These are phyloP conservation scores for Fomes fomentarius DNA, from an alignment of 1,284 basidiomycete species.

Conservation along the genomic window DNA sequence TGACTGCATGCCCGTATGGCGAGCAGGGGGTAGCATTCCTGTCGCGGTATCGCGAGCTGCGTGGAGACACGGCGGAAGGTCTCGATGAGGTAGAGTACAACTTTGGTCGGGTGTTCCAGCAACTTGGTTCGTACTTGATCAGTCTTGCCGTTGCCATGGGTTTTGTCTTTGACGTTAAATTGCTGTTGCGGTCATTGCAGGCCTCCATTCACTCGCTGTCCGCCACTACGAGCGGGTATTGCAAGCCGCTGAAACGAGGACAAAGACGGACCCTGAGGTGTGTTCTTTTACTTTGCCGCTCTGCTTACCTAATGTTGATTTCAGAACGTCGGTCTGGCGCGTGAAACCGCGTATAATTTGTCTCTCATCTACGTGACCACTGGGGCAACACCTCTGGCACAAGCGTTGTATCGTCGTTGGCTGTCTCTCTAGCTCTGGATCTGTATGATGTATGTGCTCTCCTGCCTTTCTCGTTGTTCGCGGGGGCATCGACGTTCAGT, in stretches of 20 bases:
- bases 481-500: not conserved
- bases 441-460: not conserved
- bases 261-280: constrained; percentile 28
- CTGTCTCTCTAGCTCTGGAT: constrained; percentile 50
- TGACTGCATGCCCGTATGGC: not conserved
- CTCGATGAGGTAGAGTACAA: constrained; percentile 88
- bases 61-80: constrained; percentile 48
- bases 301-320: not conserved
- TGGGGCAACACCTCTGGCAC: constrained; percentile 70
- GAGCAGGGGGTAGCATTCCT: constrained; percentile 82
- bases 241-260: constrained; percentile 50
- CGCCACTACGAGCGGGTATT: constrained; percentile 84
- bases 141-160: not conserved
- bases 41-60: constrained; percentile 69
- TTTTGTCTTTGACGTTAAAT: not conserved
- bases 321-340: constrained; percentile 51
- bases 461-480: not conserved
- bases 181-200: constrained; percentile 42
- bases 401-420: constrained; percentile 69
- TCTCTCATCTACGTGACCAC: constrained; percentile 81
- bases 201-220: constrained; percentile 78
- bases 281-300: constrained; percentile 10
- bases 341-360: constrained; percentile 89
- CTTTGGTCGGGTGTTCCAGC: constrained; percentile 89
- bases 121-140: constrained; percentile 64